A percentile compares a stretch with the other conserved stretches of the same genome.
Conservation (phyloP, 805 yeast species). For the Nakazawaea anatomiae region DNA sequence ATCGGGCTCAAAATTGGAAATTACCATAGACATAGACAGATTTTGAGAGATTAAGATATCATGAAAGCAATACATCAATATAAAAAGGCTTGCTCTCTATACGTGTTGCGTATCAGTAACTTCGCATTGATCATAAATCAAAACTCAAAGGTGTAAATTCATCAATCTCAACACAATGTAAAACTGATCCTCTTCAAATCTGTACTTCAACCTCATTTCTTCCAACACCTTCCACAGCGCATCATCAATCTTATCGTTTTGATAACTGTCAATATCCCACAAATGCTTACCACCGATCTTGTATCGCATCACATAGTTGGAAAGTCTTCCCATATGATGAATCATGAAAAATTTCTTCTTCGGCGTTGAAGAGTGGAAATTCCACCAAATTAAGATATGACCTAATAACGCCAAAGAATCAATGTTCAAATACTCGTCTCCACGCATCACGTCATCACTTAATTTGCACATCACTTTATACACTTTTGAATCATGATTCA, state of each 20-base stretch:
- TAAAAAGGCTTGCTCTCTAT: background rate
- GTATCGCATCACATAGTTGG: background rate
- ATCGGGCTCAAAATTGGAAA: constrained; percentile 29
- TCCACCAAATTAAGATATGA: constrained; percentile 8
- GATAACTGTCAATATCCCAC: constrained; percentile 3
- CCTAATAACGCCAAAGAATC: constrained; percentile 4
- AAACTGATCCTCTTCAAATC: constrained; percentile 9
- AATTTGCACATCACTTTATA: background rate
- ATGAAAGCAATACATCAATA: background rate
- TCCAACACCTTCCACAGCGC: constrained; percentile 4
- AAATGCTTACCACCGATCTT: constrained; percentile 4
- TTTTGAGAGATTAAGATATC: constrained; percentile 11
- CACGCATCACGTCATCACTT: background rate
- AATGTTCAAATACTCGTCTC: background rate
- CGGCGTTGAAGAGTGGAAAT: background rate
- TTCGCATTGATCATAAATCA: too few relatives aligned
- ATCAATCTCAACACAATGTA: constrained; percentile 1
- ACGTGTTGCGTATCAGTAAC: too few relatives aligned
- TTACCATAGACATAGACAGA: constrained; percentile 37
- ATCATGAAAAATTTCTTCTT: background rate
- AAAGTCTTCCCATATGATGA: background rate
- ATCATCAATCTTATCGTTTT: background rate
- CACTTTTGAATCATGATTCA: background rate
- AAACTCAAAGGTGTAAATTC: background rate
- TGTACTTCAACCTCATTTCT: constrained; percentile 1